Conservation (phyloP, 2,329 filamentous ascomycete species). For the Fusarium nygamai region DNA sequence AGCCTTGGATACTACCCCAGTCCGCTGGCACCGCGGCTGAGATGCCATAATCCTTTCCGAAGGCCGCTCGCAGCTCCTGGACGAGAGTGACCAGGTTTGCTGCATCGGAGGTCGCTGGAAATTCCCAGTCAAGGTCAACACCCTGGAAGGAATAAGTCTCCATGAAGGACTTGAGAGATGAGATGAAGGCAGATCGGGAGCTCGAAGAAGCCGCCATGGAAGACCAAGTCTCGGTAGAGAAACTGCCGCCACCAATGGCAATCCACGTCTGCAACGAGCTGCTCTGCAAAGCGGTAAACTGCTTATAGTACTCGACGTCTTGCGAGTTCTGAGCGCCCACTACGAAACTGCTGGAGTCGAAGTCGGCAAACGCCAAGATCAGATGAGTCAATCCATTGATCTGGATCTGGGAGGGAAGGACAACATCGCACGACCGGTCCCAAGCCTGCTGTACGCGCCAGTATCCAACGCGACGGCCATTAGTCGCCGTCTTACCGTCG, state of each 20-base stretch:
- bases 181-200: neutral
- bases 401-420: neutral
- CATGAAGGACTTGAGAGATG: neutral
- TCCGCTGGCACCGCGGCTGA: neutral
- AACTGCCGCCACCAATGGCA: neutral
- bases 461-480: neutral
- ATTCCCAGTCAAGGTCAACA: neutral
- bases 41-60: neutral
- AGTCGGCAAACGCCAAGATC: neutral
- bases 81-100: neutral
- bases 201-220: neutral
- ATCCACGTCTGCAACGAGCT: neutral
- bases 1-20: neutral
- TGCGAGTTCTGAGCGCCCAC: neutral
- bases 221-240: neutral
- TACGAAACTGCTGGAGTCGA: neutral
- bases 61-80: neutral
- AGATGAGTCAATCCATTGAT: neutral
- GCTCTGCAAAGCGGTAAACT: neutral
- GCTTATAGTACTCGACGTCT: neutral
- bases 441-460: neutral
- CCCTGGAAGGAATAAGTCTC: neutral
- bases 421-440: neutral
- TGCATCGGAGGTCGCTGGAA: neutral
- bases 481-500: neutral